Percentiles rank a stretch among this genome's conserved stretches.
Evolutionary conservation across 495 filamentous ascomycete genomes (phyloP).

Genomic region (Alectoria sarmentosa): DNA sequence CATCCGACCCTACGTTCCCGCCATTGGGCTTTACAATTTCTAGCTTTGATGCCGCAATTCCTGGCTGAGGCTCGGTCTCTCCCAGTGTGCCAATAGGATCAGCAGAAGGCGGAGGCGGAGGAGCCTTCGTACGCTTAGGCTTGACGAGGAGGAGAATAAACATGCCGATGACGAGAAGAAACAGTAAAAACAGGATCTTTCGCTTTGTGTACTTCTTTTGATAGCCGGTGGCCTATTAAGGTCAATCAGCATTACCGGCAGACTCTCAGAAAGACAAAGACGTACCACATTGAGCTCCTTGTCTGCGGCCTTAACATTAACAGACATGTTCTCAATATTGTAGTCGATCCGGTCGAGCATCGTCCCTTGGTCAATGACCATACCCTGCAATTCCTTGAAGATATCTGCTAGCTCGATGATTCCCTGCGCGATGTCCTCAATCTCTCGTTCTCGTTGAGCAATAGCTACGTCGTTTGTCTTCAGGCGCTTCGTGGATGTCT

Average conservation of each 20-base stretch:
- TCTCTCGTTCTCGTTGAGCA: conserved; percentile 89
- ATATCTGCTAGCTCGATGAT: conserved; percentile 96
- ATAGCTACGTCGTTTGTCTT: conserved; percentile 80
- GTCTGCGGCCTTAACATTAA: conserved; percentile 83
- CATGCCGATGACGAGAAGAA: conserved; percentile 74
- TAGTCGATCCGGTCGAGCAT: conserved; percentile 98
- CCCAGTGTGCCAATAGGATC: conserved; percentile 15
- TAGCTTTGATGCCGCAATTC: conserved; percentile 3
- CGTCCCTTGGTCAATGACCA: conserved; percentile 98
- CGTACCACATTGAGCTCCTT: conserved; percentile 80
- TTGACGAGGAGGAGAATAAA: conserved; percentile 84
- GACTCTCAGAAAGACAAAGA: conserved; percentile 20
- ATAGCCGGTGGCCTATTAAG: conserved; percentile 61
- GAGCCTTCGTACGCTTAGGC: conserved; percentile 47
- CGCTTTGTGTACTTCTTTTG: conserved; percentile 83
- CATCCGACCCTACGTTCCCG: conserved; percentile 2
- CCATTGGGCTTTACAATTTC: conserved; percentile 17
- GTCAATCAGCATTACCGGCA: not conserved
- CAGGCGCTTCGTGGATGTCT: conserved; percentile 58
- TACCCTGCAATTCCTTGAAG: conserved; percentile 89
- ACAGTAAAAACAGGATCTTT: conserved; percentile 80
- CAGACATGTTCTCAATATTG: conserved; percentile 88
- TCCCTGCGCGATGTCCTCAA: conserved; percentile 93
- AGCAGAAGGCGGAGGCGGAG: conserved; percentile 10
- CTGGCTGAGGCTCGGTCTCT: conserved; percentile 10